Evolutionary conservation across 2,329 filamentous ascomycete genomes (phyloP), one percentile per base, ranked within the genome.

Genomic region (Paracorniculantispora psalliotae): DNA sequence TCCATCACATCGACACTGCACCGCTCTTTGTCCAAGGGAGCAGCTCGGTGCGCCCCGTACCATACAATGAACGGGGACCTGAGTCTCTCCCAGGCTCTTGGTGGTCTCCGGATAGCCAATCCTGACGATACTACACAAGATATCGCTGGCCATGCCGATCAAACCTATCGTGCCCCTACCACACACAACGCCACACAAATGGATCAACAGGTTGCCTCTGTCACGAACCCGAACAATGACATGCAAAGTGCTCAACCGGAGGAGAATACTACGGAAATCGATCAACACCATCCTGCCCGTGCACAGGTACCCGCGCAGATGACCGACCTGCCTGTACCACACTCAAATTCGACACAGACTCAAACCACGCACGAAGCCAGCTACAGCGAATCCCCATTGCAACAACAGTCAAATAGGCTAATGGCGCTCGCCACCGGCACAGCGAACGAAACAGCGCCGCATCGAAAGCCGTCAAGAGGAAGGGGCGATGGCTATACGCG

Each of bases 71-170:
- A 92, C 78, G 91, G 90, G 75, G 92, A 96, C 79, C 79, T 96
- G 72, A 96, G 90, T 76, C 85, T 97, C 66, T 94, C 92, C 71
- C 90, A 92, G 78, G 91, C 91, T 70, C 83, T 97, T 69, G 94
- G 94, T 70, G 93, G 93, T 69, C 81, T 99, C 75, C 91, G 93
- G 73, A 97, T 99, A 74, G 93, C 94, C 68, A 99, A 97, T 74
- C 93, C 93, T 58, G 92, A 97, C 77, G 86, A 94, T 76, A 81
- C 84, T 73, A 75, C 56, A 63, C 70, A 63, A 70, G 67, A 63
- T 63, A 66, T 59, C 56, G 64, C 59, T 35, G 30, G 17, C 13
- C 55, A 63, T 67, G 21, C 63, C 63, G 37, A 61, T 61, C 35
- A 59, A 59, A 60, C 62, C 15, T 9, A 28, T 30, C 28, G 37